Conservation (phyloP, 148 eudicot species). For the Vaccinium macrocarpon region DNA sequence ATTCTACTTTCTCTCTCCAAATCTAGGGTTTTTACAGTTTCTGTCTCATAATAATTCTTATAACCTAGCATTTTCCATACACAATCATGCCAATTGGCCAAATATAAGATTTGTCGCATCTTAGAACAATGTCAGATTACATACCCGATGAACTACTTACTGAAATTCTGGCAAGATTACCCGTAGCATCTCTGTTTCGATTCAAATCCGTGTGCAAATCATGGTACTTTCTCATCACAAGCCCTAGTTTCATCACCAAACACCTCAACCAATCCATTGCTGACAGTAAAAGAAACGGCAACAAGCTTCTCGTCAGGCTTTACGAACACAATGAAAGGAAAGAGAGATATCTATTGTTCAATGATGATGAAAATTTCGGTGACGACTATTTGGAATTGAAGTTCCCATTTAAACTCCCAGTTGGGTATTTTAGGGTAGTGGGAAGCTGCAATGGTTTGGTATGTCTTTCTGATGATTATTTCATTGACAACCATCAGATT, state of each 20-base stretch:
- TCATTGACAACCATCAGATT: background rate
- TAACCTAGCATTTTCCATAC: background rate
- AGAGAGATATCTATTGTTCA: constrained; percentile 24
- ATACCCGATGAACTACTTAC: background rate
- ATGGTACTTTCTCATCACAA: constrained; percentile 9
- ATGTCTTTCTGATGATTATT: constrained; percentile 33
- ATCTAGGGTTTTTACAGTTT: background rate
- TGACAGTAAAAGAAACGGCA: background rate
- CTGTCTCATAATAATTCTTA: background rate
- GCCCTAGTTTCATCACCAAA: background rate
- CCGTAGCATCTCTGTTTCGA: background rate
- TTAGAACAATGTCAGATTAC: background rate
- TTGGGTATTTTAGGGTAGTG: constrained; percentile 33
- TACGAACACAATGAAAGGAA: background rate
- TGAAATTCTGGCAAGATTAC: constrained; percentile 15
- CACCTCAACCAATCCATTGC: constrained; percentile 2
- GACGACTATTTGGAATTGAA: constrained; percentile 2
- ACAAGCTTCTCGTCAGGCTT: constrained; percentile 9
- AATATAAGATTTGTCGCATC: background rate
- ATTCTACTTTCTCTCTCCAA: background rate
- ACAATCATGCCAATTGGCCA: too few relatives aligned
- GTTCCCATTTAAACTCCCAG: constrained; percentile 22
- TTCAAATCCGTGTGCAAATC: constrained; percentile 12
- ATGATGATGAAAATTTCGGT: constrained; percentile 17
- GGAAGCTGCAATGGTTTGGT: constrained; percentile 37